Evolutionary conservation across 164 flowering plant genomes (phyloP).

Genomic region (Macadamia integrifolia): DNA sequence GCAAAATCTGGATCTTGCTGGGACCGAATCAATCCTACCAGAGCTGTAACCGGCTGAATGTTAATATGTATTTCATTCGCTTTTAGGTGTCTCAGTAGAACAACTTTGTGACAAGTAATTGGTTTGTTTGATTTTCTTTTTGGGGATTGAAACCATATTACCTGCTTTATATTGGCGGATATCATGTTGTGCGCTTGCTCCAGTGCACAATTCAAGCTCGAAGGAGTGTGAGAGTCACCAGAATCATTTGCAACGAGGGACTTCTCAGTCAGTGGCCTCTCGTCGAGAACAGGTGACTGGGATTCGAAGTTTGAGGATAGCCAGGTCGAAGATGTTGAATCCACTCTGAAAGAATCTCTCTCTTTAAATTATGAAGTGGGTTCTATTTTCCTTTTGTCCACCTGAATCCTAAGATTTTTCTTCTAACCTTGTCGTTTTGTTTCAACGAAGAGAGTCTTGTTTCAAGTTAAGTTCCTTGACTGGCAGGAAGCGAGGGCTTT

Average conservation of each 20-base stretch:
- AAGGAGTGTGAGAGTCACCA: slow-evolving; percentile 79
- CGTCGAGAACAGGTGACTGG: slow-evolving; percentile 82
- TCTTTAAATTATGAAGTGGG: slow-evolving; percentile 92
- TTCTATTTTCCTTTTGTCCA: background rate
- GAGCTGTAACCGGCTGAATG: background rate
- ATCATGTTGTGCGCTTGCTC: slow-evolving; percentile 98
- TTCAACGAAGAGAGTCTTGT: background rate
- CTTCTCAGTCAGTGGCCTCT: slow-evolving; percentile 80
- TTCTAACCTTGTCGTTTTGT: background rate
- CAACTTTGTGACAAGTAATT: slow-evolving; percentile 11
- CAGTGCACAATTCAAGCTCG: slow-evolving; percentile 90
- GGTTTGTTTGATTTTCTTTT: background rate
- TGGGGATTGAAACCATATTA: background rate
- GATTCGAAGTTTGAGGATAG: slow-evolving; percentile 76
- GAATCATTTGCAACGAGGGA: slow-evolving; percentile 92
- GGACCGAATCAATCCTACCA: too few species aligned
- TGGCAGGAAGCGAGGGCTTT: slow-evolving; percentile 93
- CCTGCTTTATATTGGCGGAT: background rate
- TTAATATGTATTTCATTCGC: background rate
- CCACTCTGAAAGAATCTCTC: slow-evolving; percentile 89
- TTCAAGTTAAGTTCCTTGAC: slow-evolving; percentile 7
- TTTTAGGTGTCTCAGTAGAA: slow-evolving; percentile 12
- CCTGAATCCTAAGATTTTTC: background rate
- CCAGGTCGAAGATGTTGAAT: slow-evolving; percentile 94
- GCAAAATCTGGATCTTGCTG: too few species aligned